These are phyloP conservation scores for Lavandula angustifolia DNA, from an alignment of 257 asterid species.

Conservation along the genomic window DNA sequence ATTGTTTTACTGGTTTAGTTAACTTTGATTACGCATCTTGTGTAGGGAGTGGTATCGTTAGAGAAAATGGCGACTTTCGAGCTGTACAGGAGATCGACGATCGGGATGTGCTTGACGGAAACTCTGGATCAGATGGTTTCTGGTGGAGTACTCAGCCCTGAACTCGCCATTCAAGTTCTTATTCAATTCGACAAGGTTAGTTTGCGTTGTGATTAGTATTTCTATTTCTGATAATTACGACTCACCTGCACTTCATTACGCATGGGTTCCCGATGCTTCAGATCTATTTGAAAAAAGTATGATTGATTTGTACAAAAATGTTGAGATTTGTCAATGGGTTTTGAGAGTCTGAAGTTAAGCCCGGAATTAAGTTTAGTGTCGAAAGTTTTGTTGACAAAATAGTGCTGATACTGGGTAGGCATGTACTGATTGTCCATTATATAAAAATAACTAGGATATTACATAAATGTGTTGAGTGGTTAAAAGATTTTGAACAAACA, in stretches of 20 bases:
- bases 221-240: neutral
- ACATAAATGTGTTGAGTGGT: neutral
- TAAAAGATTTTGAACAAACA: neutral
- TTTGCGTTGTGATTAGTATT: neutral
- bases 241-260: neutral
- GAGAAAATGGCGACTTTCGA: slow-evolving; percentile 83
- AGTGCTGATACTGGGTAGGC: slow-evolving; percentile 1
- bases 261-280: neutral
- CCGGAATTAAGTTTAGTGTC: neutral
- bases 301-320: neutral
- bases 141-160: slow-evolving; percentile 73
- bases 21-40: slow-evolving; percentile 15
- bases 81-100: slow-evolving; percentile 83
- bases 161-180: slow-evolving; percentile 87
- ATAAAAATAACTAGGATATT: neutral
- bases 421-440: neutral
- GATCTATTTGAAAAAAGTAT: neutral
- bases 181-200: slow-evolving; percentile 92
- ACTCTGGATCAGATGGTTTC: slow-evolving; percentile 90
- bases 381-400: neutral
- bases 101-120: slow-evolving; percentile 90
- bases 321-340: neutral
- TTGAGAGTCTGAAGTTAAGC: slow-evolving; percentile 3
- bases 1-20: slow-evolving; percentile 18
- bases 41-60: slow-evolving; percentile 17